phyloP scores from a whole-genome alignment of 1,284 basidiomycete genomes.

The Sporisorium exsertum region DNA sequence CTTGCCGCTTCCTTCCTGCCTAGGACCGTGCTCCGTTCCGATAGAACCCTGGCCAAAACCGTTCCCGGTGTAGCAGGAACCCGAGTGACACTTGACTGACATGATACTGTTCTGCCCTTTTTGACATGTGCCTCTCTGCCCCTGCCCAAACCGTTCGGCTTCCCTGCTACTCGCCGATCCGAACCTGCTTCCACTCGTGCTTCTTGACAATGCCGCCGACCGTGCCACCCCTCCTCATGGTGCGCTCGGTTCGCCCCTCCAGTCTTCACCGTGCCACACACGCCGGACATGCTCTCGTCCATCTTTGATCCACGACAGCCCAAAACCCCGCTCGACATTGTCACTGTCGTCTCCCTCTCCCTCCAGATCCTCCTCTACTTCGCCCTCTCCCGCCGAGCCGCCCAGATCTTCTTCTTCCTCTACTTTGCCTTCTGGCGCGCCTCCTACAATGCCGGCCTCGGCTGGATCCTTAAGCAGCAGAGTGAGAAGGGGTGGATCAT shows the following conservation, averaged over 20 bases:
- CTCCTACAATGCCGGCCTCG: slow-evolving; percentile 91
- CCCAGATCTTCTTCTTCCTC: slow-evolving; percentile 77
- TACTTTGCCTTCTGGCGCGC: slow-evolving; percentile 94
- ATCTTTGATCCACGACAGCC: slow-evolving; percentile 88
- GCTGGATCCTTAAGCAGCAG: slow-evolving; percentile 92
- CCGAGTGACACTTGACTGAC: slow-evolving; percentile 22
- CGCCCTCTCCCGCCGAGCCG: slow-evolving; percentile 71
- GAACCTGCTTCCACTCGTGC: slow-evolving; percentile 3
- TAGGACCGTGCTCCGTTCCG: too few relatives aligned
- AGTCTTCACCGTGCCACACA: slow-evolving; percentile 93
- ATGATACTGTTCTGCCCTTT: slow-evolving; percentile 10
- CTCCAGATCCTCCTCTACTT: slow-evolving; percentile 84
- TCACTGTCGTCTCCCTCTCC: slow-evolving; percentile 83
- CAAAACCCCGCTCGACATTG: slow-evolving; percentile 89
- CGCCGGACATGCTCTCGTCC: slow-evolving; percentile 91
- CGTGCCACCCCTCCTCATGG: background rate
- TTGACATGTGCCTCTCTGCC: slow-evolving; percentile 13
- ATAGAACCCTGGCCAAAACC: background rate
- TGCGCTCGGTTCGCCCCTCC: background rate
- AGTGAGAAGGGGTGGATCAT: slow-evolving; percentile 95
- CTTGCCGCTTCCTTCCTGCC: too few relatives aligned
- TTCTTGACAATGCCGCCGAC: background rate
- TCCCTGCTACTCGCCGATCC: background rate
- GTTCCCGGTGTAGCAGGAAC: background rate
- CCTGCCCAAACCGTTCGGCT: slow-evolving; percentile 13